A percentile compares a stretch with the other conserved stretches of the same genome.
phyloP scores from a whole-genome alignment of 768 basidiomycete species.

The Amanita pseudoporphyria region DNA sequence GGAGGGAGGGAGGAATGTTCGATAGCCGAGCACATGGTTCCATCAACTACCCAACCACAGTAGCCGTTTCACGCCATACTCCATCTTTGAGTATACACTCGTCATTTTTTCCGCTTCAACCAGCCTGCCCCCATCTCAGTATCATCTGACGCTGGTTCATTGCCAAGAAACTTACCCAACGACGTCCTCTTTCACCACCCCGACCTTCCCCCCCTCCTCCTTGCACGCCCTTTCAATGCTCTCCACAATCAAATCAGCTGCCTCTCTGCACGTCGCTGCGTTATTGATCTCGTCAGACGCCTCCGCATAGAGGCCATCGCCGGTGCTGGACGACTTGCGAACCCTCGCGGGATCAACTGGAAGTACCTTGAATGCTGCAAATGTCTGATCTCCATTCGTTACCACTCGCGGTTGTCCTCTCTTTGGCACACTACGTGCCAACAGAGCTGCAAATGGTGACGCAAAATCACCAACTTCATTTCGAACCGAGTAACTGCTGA shows the following conservation, averaged over 20 bases:
- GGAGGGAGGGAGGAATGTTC: not conserved
- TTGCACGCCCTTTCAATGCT: conserved; percentile 59
- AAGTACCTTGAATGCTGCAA: conserved; percentile 73
- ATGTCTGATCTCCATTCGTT: conserved; percentile 29
- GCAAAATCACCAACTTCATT: conserved; percentile 40
- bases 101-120: conserved; percentile 64
- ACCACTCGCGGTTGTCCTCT: not conserved
- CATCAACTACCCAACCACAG: conserved; percentile 72
- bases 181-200: conserved; percentile 56
- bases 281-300: conserved; percentile 51
- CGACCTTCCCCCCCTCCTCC: conserved; percentile 42
- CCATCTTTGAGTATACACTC: conserved; percentile 84
- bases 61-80: conserved; percentile 85
- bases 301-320: conserved; percentile 35
- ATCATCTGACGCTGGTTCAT: conserved; percentile 1
- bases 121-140: not conserved
- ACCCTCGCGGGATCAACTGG: conserved; percentile 57
- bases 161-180: conserved; percentile 55
- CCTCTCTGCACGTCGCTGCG: conserved; percentile 67
- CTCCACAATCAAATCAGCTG: conserved; percentile 66
- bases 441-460: not conserved
- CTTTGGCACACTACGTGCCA: not conserved
- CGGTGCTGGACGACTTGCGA: conserved; percentile 37
- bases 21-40: conserved; percentile 1
- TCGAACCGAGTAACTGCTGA: conserved; percentile 78